These are phyloP conservation scores for Pseudogymnoascus sp. DNA, from an alignment of 2,329 filamentous ascomycete species.

Conservation along the genomic window DNA sequence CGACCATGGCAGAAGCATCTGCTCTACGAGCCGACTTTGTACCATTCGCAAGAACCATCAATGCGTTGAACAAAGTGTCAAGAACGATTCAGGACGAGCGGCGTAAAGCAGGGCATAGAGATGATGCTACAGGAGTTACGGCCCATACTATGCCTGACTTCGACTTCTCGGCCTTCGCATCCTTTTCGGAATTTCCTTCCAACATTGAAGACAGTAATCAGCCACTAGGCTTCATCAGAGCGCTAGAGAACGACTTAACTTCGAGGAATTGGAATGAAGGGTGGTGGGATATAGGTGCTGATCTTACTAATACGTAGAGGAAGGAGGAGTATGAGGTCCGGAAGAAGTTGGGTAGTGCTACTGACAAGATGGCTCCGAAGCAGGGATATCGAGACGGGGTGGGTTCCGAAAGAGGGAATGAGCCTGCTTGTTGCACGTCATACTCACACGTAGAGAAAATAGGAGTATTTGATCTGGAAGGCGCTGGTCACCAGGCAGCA, in stretches of 20 bases:
- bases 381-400: no score
- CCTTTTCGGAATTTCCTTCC: not conserved
- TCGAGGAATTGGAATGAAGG: conserved; percentile 1
- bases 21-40: conserved; percentile 4
- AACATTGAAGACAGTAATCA: not conserved
- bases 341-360: not conserved
- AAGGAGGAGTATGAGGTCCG: not conserved
- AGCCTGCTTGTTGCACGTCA: no score
- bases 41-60: conserved; percentile 2
- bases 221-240: not conserved
- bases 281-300: not conserved
- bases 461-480: no score
- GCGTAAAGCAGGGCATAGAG: not conserved
- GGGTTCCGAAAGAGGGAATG: no score
- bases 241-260: not conserved
- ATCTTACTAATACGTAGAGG: not conserved
- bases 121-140: not conserved
- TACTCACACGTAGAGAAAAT: no score
- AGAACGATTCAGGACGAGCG: not conserved
- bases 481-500: no score
- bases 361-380: not conserved
- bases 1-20: not conserved
- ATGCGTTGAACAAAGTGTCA: not conserved
- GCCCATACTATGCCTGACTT: not conserved
- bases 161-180: not conserved